Conservation (phyloP, 2,329 filamentous ascomycete species). For the Fusarium chuoi region DNA sequence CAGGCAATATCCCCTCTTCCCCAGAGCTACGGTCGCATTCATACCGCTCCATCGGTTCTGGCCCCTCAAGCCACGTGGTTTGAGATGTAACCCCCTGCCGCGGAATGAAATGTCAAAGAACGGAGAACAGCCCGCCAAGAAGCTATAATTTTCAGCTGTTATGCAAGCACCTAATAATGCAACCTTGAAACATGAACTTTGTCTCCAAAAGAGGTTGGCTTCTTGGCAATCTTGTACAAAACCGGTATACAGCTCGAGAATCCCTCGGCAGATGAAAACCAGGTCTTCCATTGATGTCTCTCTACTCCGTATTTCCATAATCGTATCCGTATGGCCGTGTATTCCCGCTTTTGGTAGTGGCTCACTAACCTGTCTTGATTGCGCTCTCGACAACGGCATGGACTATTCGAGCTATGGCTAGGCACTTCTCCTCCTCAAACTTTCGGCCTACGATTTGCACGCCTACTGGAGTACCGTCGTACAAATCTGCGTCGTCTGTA, state of each 20-base stretch:
- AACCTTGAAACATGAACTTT: neutral
- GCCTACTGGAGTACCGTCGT: conserved; percentile 25
- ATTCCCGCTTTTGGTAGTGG: neutral
- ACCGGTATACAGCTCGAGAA: neutral
- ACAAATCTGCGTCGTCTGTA: conserved; percentile 8
- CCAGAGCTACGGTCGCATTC: conserved; percentile 7
- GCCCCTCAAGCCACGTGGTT: neutral
- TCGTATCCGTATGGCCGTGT: too few relatives aligned
- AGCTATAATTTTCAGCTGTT: neutral
- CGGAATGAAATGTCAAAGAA: neutral
- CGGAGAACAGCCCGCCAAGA: neutral
- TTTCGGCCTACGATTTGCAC: conserved; percentile 25
- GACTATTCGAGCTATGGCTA: conserved; percentile 12
- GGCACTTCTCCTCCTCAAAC: conserved; percentile 34
- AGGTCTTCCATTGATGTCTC: too few relatives aligned
- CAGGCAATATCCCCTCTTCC: neutral
- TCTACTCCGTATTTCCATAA: neutral
- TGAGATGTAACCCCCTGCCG: neutral
- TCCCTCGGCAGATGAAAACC: neutral
- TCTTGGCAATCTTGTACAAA: neutral
- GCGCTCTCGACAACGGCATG: neutral
- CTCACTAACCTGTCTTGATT: neutral
- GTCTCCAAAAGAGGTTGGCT: neutral
- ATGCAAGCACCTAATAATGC: neutral
- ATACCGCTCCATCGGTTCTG: neutral